These are phyloP conservation scores for Plasmodium billcollinsi DNA, from an alignment of 169 alveolate genomes.

Conservation along the genomic window DNA sequence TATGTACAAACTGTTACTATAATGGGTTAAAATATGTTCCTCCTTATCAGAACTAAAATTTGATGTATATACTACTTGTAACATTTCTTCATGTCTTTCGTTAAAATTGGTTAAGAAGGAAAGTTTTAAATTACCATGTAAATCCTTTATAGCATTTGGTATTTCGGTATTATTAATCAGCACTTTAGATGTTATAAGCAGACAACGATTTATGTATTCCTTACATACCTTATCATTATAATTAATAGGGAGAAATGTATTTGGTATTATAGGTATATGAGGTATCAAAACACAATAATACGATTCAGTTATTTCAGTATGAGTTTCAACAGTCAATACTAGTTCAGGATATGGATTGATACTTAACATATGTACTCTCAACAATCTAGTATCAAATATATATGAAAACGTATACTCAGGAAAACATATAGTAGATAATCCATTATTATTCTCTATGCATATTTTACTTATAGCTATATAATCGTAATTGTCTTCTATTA, in stretches of 20 bases:
- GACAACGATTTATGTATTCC: conserved; percentile 49
- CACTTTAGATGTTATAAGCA: conserved; percentile 22
- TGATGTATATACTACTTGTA: conserved; percentile 7
- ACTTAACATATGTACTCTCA: conserved; percentile 39
- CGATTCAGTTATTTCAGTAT: conserved; percentile 20
- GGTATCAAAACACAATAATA: conserved; percentile 15
- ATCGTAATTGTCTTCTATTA: conserved; percentile 43
- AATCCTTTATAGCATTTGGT: not conserved
- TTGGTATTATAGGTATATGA: conserved; percentile 6
- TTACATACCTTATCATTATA: conserved; percentile 47
- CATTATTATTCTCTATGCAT: conserved; percentile 28
- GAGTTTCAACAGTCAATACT: not conserved
- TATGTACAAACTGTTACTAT: conserved; percentile 29
- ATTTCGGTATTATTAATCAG: not conserved
- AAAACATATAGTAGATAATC: conserved; percentile 29
- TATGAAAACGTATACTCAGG: conserved; percentile 32
- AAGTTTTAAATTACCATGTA: conserved; percentile 10
- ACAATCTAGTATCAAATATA: conserved; percentile 59
- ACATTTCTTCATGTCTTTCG: conserved; percentile 74
- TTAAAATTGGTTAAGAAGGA: conserved; percentile 43
- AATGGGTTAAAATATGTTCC: conserved; percentile 30
- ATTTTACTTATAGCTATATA: conserved; percentile 41
- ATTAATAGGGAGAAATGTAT: not conserved
- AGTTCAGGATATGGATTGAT: conserved; percentile 71
- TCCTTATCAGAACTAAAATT: not conserved